Evolutionary conservation across 495 filamentous ascomycete species (phyloP).

Genomic region (Penicillium chermesinum): DNA sequence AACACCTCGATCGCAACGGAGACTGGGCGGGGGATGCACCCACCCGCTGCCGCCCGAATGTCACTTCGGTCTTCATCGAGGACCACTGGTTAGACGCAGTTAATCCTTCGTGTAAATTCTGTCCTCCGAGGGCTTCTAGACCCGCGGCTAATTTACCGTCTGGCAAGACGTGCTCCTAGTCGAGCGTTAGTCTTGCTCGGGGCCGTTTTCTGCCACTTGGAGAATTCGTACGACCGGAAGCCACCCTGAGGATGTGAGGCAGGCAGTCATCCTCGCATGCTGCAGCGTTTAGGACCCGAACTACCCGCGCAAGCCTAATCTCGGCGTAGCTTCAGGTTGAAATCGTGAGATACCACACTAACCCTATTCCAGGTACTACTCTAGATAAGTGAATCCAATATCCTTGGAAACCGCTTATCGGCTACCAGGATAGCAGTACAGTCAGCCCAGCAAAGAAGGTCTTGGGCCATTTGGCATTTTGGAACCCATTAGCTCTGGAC

Average conservation of each 20-base stretch:
- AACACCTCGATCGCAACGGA: constrained; percentile 1
- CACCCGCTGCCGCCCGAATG: constrained; percentile 17
- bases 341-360: not conserved
- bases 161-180: not conserved
- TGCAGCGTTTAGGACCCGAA: constrained; percentile 2
- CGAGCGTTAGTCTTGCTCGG: constrained; percentile 1
- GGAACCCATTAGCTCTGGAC: not conserved
- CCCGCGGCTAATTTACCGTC: constrained; percentile 2
- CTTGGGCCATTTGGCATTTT: not conserved
- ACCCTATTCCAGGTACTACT: not conserved
- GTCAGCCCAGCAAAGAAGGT: not conserved
- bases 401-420: too few species aligned
- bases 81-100: constrained; percentile 6
- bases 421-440: not conserved
- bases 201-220: not conserved
- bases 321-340: not conserved
- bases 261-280: not conserved
- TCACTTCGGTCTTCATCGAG: constrained; percentile 3
- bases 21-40: constrained; percentile 14
- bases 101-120: not conserved
- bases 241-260: constrained; percentile 4
- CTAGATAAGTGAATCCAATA: not conserved
- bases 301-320: constrained; percentile 5
- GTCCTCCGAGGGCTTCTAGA: not conserved
- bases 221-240: constrained; percentile 3